These are phyloP conservation scores for Houttuynia cordata DNA, from an alignment of 164 flowering plant species.

Conservation along the genomic window DNA sequence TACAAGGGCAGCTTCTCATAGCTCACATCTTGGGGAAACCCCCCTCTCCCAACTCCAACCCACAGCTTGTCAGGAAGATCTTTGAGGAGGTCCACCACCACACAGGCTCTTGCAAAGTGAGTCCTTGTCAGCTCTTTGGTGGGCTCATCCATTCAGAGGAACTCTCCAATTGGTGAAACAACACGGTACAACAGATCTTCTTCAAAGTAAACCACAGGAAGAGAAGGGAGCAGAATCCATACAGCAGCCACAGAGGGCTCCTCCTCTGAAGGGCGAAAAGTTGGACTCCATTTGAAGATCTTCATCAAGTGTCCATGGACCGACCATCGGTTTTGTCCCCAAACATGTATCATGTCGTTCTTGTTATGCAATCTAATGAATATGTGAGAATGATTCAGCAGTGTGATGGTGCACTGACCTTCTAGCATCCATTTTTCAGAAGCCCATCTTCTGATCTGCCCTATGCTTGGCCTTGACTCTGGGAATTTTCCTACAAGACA, in stretches of 20 bases:
- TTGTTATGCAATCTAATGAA: neutral
- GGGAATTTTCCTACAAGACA: neutral
- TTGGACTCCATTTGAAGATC: neutral
- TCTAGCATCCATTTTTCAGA: neutral
- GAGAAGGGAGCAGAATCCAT: neutral
- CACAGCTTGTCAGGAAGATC: neutral
- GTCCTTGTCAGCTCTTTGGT: neutral
- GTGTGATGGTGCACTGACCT: neutral
- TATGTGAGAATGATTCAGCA: neutral
- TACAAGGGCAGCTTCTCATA: neutral
- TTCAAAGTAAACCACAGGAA: neutral
- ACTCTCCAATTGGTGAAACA: neutral
- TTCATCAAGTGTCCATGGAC: neutral
- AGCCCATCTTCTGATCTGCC: neutral
- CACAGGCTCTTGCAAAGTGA: neutral
- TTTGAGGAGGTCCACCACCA: neutral
- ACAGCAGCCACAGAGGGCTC: slow-evolving; percentile 1
- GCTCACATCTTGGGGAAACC: neutral
- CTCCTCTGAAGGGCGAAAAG: neutral
- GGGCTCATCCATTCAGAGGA: neutral
- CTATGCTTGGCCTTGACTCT: neutral
- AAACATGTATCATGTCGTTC: neutral
- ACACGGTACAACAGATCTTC: neutral
- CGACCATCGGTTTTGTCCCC: neutral
- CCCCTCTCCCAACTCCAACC: neutral